Evolutionary conservation across 805 yeast genomes (phyloP).

Genomic region (Pichia gijzeniarum): DNA sequence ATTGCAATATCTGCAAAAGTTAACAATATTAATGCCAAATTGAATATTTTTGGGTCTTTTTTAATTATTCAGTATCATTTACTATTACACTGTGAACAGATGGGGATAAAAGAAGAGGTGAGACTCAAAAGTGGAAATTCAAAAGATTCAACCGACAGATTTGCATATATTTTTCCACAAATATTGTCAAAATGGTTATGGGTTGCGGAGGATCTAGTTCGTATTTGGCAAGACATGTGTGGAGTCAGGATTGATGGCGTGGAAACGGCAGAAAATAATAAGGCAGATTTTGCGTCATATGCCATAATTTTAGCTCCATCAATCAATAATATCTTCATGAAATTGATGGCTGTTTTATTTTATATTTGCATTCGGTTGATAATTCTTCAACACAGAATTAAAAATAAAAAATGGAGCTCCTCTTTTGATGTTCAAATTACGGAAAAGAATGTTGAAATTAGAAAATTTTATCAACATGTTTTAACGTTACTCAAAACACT

Average conservation of each 20-base stretch:
- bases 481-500: conserved; percentile 5
- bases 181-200: conserved; percentile 2
- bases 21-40: conserved; percentile 2
- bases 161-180: background rate
- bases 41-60: conserved; percentile 8
- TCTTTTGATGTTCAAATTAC: too few species aligned
- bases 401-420: background rate
- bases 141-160: background rate
- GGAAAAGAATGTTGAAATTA: background rate
- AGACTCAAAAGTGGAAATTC: background rate
- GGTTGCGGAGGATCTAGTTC: background rate
- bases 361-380: conserved; percentile 10
- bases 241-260: background rate
- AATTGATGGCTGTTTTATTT: conserved; percentile 4
- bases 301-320: background rate
- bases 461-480: conserved; percentile 5
- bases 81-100: conserved; percentile 16
- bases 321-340: conserved; percentile 2
- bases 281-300: background rate
- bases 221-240: conserved; percentile 1
- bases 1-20: conserved; percentile 5
- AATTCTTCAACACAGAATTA: conserved; percentile 2
- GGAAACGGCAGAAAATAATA: background rate
- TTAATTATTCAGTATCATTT: conserved; percentile 14
- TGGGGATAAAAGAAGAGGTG: background rate